Evolutionary conservation across 352 stramenopile genomes (phyloP).

Genomic region (Phytophthora megakarya): DNA sequence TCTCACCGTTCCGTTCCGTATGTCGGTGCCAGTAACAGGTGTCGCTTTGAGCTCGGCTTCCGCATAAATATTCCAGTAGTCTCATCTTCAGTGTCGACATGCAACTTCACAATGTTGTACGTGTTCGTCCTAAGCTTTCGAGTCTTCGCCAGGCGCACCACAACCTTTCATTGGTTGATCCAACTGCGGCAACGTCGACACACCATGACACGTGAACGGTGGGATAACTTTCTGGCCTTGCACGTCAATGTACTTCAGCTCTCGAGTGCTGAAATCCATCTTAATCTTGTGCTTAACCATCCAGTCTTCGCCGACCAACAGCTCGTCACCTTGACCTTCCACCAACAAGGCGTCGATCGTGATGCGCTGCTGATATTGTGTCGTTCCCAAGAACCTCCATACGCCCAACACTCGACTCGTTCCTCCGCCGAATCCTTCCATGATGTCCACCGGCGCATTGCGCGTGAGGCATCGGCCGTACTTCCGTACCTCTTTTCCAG

Average conservation of each 20-base stretch:
- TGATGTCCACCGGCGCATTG: neutral
- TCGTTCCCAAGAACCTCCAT: neutral
- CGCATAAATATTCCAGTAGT: conserved; percentile 6
- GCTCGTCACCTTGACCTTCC: neutral
- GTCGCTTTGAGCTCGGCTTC: neutral
- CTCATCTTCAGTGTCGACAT: conserved; percentile 15
- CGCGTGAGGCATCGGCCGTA: neutral
- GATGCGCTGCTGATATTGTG: conserved; percentile 1
- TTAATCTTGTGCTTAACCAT: conserved; percentile 3
- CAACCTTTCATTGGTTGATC: neutral
- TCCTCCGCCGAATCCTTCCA: conserved; percentile 20
- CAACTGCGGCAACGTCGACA: neutral
- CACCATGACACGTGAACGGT: conserved; percentile 5
- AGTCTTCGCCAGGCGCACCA: conserved; percentile 3
- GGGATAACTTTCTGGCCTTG: neutral
- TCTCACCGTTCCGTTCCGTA: neutral
- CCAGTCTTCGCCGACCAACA: conserved; percentile 20
- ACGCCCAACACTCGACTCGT: neutral
- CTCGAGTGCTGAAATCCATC: conserved; percentile 6
- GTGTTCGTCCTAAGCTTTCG: conserved; percentile 18
- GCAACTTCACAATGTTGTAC: neutral
- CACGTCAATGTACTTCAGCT: conserved; percentile 1
- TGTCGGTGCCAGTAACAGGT: conserved; percentile 16
- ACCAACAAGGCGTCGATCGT: conserved; percentile 1
- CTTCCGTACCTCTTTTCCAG: neutral